A percentile compares a stretch with the other conserved stretches of the same genome.
These are phyloP conservation scores for Candida hungchunana DNA, from an alignment of 805 yeast genomes.

Conservation along the genomic window DNA sequence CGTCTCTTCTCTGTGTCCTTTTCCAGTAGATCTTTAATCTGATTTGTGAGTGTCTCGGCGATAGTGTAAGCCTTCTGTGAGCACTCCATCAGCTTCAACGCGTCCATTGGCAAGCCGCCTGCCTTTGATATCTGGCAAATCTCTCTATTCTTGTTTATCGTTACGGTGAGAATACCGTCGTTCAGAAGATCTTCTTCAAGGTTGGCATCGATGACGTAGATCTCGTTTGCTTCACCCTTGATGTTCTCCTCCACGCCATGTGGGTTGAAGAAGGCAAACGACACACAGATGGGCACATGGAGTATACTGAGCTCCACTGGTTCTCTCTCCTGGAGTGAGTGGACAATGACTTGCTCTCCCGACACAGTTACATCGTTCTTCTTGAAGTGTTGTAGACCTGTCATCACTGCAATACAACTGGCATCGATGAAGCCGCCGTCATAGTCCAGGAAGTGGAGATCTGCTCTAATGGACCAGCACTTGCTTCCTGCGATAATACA, in stretches of 20 bases:
- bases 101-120: constrained; percentile 85
- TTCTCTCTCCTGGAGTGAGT: constrained; percentile 70
- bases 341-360: constrained; percentile 62
- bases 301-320: constrained; percentile 82
- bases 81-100: constrained; percentile 61
- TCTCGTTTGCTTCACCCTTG: constrained; percentile 61
- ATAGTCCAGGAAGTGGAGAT: constrained; percentile 79
- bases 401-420: constrained; percentile 84
- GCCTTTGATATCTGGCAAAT: constrained; percentile 85
- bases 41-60: constrained; percentile 60
- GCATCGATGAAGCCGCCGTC: constrained; percentile 94
- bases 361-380: constrained; percentile 79
- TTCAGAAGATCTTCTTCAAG: constrained; percentile 71
- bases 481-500: constrained; percentile 89
- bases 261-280: constrained; percentile 82
- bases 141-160: constrained; percentile 86
- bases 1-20: constrained; percentile 22
- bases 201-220: constrained; percentile 71
- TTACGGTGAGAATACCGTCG: constrained; percentile 77
- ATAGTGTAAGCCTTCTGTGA: constrained; percentile 59
- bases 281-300: constrained; percentile 86
- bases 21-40: constrained; percentile 49
- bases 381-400: constrained; percentile 76
- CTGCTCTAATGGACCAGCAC: constrained; percentile 90
- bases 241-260: constrained; percentile 59